Base-by-base conservation (phyloP, 345 rosid species). In the Kernera saxatilis region DNA sequence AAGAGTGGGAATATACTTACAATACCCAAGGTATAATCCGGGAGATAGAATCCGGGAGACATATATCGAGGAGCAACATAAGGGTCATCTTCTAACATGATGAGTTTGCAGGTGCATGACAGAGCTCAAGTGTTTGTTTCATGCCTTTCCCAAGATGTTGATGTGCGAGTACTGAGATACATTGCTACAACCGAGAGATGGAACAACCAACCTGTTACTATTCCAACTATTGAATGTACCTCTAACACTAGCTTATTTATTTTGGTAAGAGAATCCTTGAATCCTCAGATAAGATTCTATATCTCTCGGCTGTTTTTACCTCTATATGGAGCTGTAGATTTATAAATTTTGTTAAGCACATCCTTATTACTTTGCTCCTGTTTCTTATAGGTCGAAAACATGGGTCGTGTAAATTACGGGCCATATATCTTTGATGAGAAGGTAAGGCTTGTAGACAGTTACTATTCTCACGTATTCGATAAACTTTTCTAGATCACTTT, bases 401-500 rank as follows among this genome's bases (percentile, higher is more conserved):
- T 87, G 94, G 98, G 98, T 26, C 96, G 87, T 11, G 84, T 90
- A 58, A 93, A 93, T 74, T 88, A 90, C 71, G 98, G 98, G 22
- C 71, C 69, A 26, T 86, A 84, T 85, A 18, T 87, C 52, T 90
- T 85, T 81, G 98, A 93, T 77, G 78, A 77, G 70, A 93, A 93
- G 97, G 98, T 85, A 82, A 72, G 19, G 23, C 43, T 63, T 4
- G 11, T 43, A 40, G 8, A 41, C 2, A 49, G 35, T 21, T 23
- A 8, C 51, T 51, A 11, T 51, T 29, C 33, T 33, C 67, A 48
- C 29, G 11, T 48, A 25, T 35, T 25, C 48, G 40, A n/a, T 5
- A 22, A 5, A 33, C 3, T 17, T 48, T 61, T 49, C 30, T 6
- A 36, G 9, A 50, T 39, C 21, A 12, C 21, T 6, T 63, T 19